These are phyloP conservation scores for Triangularia verruculosa DNA, from an alignment of 2,329 filamentous ascomycete genomes.

Conservation along the genomic window DNA sequence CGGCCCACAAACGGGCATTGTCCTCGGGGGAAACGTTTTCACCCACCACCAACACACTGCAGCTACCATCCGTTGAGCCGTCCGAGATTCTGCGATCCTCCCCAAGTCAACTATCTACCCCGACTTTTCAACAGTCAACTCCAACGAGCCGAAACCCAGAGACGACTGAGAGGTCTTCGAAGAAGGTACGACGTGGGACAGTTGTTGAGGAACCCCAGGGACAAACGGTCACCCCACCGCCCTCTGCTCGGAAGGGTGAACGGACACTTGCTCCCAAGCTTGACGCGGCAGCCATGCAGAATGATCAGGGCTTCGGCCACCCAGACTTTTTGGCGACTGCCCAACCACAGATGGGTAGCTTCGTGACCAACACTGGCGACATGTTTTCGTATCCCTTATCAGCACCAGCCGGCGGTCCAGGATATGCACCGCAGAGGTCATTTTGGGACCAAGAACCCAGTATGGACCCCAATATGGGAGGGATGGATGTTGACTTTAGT, in stretches of 20 bases:
- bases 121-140: constrained; percentile 33
- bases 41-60: constrained; percentile 48
- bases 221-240: constrained; percentile 60
- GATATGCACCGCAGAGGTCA: constrained; percentile 40
- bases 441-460: constrained; percentile 57
- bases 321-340: constrained; percentile 50
- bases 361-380: constrained; percentile 49
- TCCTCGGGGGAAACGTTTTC: constrained; percentile 52
- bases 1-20: constrained; percentile 48
- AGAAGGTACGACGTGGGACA: constrained; percentile 46
- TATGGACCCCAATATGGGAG: constrained; percentile 50
- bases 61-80: constrained; percentile 58
- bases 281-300: constrained; percentile 50
- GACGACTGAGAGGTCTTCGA: constrained; percentile 37
- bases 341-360: constrained; percentile 43
- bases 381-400: constrained; percentile 61
- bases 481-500: constrained; percentile 60
- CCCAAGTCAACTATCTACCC: constrained; percentile 41
- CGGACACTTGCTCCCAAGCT: constrained; percentile 54
- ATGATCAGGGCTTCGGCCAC: constrained; percentile 54
- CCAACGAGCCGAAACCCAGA: constrained; percentile 27
- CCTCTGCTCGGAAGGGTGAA: constrained; percentile 53
- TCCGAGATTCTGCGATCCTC: constrained; percentile 58
- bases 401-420: constrained; percentile 49
- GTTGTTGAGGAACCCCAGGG: constrained; percentile 37